Base-by-base conservation (phyloP, 805 yeast species). In the Saturnispora sanitii region DNA sequence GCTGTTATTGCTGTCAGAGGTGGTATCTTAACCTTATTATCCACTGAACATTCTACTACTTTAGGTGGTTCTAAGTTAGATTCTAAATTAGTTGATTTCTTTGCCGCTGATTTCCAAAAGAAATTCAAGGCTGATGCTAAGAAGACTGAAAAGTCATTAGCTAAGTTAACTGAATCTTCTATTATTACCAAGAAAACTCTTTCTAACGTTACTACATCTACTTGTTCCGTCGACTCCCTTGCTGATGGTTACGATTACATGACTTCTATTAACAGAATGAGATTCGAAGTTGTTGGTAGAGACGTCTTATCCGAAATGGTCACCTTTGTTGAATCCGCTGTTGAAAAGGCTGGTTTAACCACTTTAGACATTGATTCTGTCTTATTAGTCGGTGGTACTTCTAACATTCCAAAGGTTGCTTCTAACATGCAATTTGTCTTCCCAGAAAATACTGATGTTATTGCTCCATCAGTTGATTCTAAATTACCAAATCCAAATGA, bases 201-300 rank as follows among this genome's bases (percentile, higher is more conserved):
- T 54, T 82, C 95, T 38, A 87, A 88, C 61, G 92, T 92, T 42
- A 79, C 79, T 53, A 70, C 86, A 37, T 81, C 96, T 34, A 82
- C 92, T 41, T 85, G 87, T 57, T 92, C 97, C 35, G 83, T 92
- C 53, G 98, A 92, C 66, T 82, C 95, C 18, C 73, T 92, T 49
- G 90, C 95, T 45, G 94, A 83, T 45, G 98, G 98, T 48, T 76
- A 71, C 60, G 98, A 92, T 66, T 92, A 80, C 77, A 88, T 85
- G 66, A 76, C 95, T 48, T 73, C 90, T 44, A 79, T 92, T 60
- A 92, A 92, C 75, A 83, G 97, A 71, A 70, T 92, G 67, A 77
- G 96, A 66, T 92, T 75, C 59, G 98, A 92, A 70, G 70, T 90
- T 49, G 79, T 83, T 42, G 85, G 86, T 38, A 79, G 92, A 67